Evolutionary conservation across 129 eudicot species (phyloP).

Genomic region (Helichrysum umbraculigerum): DNA sequence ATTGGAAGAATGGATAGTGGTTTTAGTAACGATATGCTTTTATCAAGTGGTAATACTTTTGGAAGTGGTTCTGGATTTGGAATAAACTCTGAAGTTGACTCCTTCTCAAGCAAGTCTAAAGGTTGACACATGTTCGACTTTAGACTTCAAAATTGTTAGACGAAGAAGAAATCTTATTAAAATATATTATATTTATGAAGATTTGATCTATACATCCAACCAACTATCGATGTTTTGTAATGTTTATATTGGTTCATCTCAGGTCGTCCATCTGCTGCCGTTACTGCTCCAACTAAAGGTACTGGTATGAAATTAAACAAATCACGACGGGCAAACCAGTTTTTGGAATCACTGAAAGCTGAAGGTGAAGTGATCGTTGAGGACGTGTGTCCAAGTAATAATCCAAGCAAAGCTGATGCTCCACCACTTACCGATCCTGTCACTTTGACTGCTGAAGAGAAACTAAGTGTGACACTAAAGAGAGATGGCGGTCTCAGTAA

Average conservation of each 20-base stretch:
- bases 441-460: conserved; percentile 75
- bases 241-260: conserved; percentile 7
- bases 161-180: conserved; percentile 4
- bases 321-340: conserved; percentile 65
- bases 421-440: conserved; percentile 67
- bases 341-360: conserved; percentile 84
- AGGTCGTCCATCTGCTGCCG: conserved; percentile 84
- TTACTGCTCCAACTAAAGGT: conserved; percentile 86
- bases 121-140: conserved; percentile 40
- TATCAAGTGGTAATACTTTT: conserved; percentile 54
- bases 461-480: conserved; percentile 63
- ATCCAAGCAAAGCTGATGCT: conserved; percentile 56
- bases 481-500: conserved; percentile 79
- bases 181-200: not conserved
- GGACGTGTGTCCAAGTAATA: conserved; percentile 59
- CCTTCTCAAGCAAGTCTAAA: conserved; percentile 74
- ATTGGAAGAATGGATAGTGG: conserved; percentile 66
- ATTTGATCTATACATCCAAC: not conserved
- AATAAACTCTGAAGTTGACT: conserved; percentile 61
- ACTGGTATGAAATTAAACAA: conserved; percentile 94
- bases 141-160: conserved; percentile 1
- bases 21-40: conserved; percentile 64
- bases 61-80: conserved; percentile 80
- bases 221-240: not conserved
- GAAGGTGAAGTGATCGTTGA: conserved; percentile 85